These are phyloP conservation scores for Croton laevigatus DNA, from an alignment of 441 rosid genomes.

Conservation along the genomic window DNA sequence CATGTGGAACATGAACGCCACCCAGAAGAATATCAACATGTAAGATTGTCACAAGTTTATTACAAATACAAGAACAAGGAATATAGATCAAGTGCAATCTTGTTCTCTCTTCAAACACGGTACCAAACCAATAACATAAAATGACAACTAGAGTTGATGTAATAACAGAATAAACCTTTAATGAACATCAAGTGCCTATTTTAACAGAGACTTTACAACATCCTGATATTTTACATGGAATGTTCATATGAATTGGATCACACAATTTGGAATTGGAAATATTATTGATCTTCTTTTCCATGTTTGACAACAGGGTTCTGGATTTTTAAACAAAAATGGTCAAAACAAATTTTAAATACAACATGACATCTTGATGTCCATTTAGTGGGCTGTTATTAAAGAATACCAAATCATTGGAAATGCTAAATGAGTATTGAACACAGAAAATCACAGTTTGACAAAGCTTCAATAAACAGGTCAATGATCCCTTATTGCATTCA, in stretches of 20 bases:
- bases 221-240: background rate
- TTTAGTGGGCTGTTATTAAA: no score
- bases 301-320: no score
- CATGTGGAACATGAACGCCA: background rate
- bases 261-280: no score
- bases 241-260: no score
- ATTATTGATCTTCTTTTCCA: no score
- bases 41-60: constrained; percentile 4
- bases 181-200: background rate
- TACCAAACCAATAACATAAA: background rate
- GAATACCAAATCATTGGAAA: no score
- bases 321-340: no score
- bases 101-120: background rate
- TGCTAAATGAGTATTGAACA: no score
- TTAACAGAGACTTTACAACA: background rate
- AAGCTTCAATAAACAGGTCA: no score
- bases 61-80: background rate
- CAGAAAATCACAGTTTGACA: no score
- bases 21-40: background rate
- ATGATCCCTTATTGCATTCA: background rate
- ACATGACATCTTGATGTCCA: no score
- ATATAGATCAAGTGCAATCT: background rate
- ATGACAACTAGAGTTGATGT: background rate
- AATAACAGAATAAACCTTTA: background rate
- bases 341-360: no score